Base-by-base conservation (phyloP, 805 yeast species). In the Yarrowia sp. region DNA sequence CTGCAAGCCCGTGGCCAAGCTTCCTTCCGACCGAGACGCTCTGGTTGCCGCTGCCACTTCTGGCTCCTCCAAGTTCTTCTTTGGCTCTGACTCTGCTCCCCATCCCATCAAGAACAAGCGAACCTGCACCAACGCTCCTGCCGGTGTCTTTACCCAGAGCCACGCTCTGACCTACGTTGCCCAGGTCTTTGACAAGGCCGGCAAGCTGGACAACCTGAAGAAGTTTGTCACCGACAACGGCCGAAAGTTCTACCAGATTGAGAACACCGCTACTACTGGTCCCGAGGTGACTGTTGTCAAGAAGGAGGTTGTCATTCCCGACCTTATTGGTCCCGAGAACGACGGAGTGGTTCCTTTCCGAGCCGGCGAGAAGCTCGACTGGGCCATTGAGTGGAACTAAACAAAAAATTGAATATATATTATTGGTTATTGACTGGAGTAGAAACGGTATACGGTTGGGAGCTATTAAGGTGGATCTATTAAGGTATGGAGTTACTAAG, bases 21-120 rank as follows among this genome's bases (percentile, higher is more conserved):
- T 92, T 38, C 97, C 98, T 32, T 80, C 78, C 28, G 99, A 95
- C 73, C 85, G 88, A 70, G 81, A 84, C 64, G 93, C 97, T 1
- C 78, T 95, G 46, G 82, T 95, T 7, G 81, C 80, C 38, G 98
- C 99, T 41, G 99, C 98, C 1, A 86, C 89, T 9, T 86, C 95
- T 0, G 98, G 98, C 5, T 86, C 88, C 69, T 90, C 96, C 44
- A 92, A 86, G 80, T 95, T 92, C 76, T 90, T 95, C 79, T 95
- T 92, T 73, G 99, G 99, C 7, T 90, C 97, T 1, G 99, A 95
- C 75, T 90, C 97, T 22, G 99, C 99, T 32, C 99, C 99, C 26
- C 99, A 95, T 75, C 96, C 97, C 8, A 72, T 90, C 26, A 83
- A 83, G 67, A 86, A 86, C 66, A 96, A 96, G 76, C 81, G 90